Evolutionary conservation across 1,284 basidiomycete genomes (phyloP).

Genomic region (Phlebopus sp.): DNA sequence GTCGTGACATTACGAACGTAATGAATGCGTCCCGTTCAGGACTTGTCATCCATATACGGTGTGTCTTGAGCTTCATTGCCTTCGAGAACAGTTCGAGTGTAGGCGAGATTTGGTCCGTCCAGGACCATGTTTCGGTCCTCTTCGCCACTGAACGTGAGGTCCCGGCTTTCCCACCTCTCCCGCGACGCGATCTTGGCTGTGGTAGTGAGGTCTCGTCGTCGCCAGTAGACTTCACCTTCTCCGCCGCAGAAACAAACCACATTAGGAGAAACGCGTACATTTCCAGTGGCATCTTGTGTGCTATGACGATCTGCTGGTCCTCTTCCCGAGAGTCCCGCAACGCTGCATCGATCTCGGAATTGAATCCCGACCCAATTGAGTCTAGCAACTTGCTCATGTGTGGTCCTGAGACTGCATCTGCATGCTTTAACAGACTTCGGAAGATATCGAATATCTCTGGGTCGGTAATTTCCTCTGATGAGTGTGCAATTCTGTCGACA

Average conservation of each 20-base stretch:
- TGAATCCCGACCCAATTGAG: conserved; percentile 70
- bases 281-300: conserved; percentile 76
- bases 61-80: conserved; percentile 71
- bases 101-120: conserved; percentile 74
- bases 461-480: conserved; percentile 66
- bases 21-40: conserved; percentile 84
- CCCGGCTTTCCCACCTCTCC: conserved; percentile 59
- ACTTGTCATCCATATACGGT: conserved; percentile 84
- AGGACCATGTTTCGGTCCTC: conserved; percentile 64
- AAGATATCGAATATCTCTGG: conserved; percentile 75
- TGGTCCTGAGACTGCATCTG: conserved; percentile 53
- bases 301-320: conserved; percentile 65
- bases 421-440: conserved; percentile 72
- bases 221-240: conserved; percentile 63
- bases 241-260: conserved; percentile 80
- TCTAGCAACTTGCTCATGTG: conserved; percentile 79
- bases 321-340: conserved; percentile 64
- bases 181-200: conserved; percentile 49
- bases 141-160: conserved; percentile 36
- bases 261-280: conserved; percentile 85
- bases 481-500: conserved; percentile 72
- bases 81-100: conserved; percentile 71
- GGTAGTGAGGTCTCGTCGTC: conserved; percentile 52
- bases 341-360: conserved; percentile 67
- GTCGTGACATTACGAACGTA: conserved; percentile 45